phyloP scores from a whole-genome alignment of 768 basidiomycete species.

The Termitomyces sp. region DNA sequence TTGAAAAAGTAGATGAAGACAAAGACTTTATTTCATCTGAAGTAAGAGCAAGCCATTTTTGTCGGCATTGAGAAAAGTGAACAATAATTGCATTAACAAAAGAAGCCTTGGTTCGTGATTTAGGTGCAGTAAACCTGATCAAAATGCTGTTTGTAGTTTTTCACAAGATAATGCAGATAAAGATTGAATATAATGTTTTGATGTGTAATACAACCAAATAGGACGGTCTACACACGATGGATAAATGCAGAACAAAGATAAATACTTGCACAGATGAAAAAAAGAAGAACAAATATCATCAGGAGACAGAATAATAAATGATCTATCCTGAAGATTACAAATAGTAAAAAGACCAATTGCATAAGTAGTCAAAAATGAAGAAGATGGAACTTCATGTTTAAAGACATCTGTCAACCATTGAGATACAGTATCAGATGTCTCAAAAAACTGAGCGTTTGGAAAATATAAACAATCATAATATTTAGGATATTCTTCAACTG shows the following conservation, averaged over 20 bases:
- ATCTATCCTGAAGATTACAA: neutral
- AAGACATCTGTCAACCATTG: too few relatives aligned
- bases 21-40: too few relatives aligned
- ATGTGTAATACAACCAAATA: neutral
- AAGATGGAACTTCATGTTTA: too few relatives aligned
- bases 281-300: neutral
- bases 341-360: neutral
- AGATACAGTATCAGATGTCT: too few relatives aligned
- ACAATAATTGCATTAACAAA: neutral
- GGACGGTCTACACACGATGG: neutral
- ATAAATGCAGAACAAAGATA: neutral
- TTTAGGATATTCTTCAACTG: too few relatives aligned
- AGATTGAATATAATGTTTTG: neutral
- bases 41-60: too few relatives aligned
- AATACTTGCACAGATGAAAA: neutral
- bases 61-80: too few relatives aligned
- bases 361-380: too few relatives aligned
- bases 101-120: neutral
- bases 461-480: too few relatives aligned
- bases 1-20: too few relatives aligned
- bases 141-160: neutral
- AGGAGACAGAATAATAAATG: neutral
- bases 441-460: too few relatives aligned
- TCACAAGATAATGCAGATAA: neutral
- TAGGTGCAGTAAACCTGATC: neutral